A percentile compares a stretch with the other conserved stretches of the same genome.
Conservation (phyloP, 2,329 filamentous ascomycete genomes). For the Cladophialophora exuberans region DNA sequence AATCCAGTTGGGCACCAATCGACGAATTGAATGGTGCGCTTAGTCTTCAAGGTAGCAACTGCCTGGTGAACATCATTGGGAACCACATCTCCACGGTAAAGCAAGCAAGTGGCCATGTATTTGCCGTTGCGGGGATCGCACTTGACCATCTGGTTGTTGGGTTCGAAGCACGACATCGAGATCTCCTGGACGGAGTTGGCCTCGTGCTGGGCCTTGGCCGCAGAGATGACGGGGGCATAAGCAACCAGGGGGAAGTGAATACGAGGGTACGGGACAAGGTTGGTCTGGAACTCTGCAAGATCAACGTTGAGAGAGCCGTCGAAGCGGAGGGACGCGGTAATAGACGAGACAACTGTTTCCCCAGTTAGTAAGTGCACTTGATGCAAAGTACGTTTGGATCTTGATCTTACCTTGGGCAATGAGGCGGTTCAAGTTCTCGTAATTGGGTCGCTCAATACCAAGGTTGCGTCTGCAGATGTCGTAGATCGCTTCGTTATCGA, state of each 20-base stretch:
- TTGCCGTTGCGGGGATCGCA: conserved; percentile 98
- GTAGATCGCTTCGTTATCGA: conserved; percentile 99
- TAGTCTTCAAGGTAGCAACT: conserved; percentile 96
- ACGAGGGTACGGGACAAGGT: conserved; percentile 96
- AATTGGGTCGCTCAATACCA: conserved; percentile 95
- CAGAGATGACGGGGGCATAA: conserved; percentile 91
- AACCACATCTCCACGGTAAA: conserved; percentile 98
- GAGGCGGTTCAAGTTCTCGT: conserved; percentile 97
- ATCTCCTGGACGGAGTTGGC: conserved; percentile 98
- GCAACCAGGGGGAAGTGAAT: conserved; percentile 99
- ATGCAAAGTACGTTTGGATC: too few species aligned
- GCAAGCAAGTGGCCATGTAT: conserved; percentile 98
- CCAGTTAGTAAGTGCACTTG: conserved; percentile 34
- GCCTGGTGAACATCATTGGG: conserved; percentile 92
- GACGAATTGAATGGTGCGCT: conserved; percentile 98
- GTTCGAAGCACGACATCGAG: conserved; percentile 99
- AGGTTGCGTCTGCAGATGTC: conserved; percentile 99
- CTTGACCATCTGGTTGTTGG: conserved; percentile 99
- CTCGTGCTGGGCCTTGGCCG: conserved; percentile 95
- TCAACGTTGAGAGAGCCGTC: conserved; percentile 99
- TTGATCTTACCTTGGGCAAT: conserved; percentile 86
- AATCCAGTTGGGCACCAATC: conserved; percentile 99
- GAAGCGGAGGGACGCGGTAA: conserved; percentile 97
- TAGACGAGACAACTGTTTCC: conserved; percentile 86
- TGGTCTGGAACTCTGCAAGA: conserved; percentile 99